Conservation (phyloP, 495 filamentous ascomycete genomes). For the Tetracladium marchalianum region DNA sequence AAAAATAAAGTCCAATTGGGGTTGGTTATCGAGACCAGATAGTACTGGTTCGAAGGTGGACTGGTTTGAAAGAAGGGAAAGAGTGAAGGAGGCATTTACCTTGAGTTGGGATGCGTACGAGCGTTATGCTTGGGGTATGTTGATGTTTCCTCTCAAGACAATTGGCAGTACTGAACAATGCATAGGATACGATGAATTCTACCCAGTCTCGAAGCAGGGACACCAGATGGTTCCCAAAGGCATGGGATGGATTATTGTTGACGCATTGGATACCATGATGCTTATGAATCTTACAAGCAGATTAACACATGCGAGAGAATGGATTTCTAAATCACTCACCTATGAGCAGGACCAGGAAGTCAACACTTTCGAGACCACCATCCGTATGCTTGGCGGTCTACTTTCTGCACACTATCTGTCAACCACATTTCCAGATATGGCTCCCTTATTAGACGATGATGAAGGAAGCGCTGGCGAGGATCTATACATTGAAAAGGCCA, state of each 20-base stretch:
- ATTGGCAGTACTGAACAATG: not conserved
- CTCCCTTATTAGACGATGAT: slow-evolving; percentile 35
- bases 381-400: slow-evolving; percentile 92
- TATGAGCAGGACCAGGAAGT: slow-evolving; percentile 93
- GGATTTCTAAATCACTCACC: slow-evolving; percentile 72
- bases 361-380: slow-evolving; percentile 96
- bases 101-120: slow-evolving; percentile 91
- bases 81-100: slow-evolving; percentile 82
- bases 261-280: slow-evolving; percentile 92
- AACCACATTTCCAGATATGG: slow-evolving; percentile 59
- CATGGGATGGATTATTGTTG: slow-evolving; percentile 96
- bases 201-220: slow-evolving; percentile 71
- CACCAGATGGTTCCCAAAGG: slow-evolving; percentile 72
- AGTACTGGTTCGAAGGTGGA: slow-evolving; percentile 35
- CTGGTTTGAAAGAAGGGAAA: slow-evolving; percentile 69
- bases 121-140: slow-evolving; percentile 86
- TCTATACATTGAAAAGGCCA: slow-evolving; percentile 90
- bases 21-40: slow-evolving; percentile 29
- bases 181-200: slow-evolving; percentile 75
- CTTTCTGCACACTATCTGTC: slow-evolving; percentile 93
- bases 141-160: not conserved
- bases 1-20: slow-evolving; percentile 25
- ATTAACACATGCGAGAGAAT: slow-evolving; percentile 76
- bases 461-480: slow-evolving; percentile 64
- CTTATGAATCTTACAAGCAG: slow-evolving; percentile 93